Evolutionary conservation across 345 rosid species (phyloP).

Genomic region (Viola odorata): DNA sequence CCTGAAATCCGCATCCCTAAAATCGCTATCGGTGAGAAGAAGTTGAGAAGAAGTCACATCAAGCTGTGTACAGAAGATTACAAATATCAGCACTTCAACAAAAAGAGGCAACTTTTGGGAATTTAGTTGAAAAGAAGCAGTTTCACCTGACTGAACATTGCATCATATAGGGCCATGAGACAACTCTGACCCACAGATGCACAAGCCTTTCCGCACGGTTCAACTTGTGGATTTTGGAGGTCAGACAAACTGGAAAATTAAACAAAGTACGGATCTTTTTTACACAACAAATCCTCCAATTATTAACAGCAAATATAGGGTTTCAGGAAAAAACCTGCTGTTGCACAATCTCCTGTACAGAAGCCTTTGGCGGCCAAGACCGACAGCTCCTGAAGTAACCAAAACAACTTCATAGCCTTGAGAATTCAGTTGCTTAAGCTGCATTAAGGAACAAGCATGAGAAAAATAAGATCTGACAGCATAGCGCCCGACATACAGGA

Average conservation of each 20-base stretch:
- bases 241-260: constrained; percentile 14
- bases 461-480: neutral
- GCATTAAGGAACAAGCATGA: neutral
- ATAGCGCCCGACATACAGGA: no score
- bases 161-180: constrained; percentile 20
- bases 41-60: constrained; percentile 84
- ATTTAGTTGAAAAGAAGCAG: neutral
- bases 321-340: neutral
- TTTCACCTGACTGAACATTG: constrained; percentile 16
- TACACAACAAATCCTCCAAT: neutral
- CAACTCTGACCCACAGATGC: constrained; percentile 21
- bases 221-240: constrained; percentile 19
- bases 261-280: neutral
- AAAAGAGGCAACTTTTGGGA: neutral
- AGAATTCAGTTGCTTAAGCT: neutral
- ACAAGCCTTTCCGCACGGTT: constrained; percentile 17
- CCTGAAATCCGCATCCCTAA: constrained; percentile 67
- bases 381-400: neutral
- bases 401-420: neutral
- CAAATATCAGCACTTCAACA: neutral
- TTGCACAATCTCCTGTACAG: neutral
- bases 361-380: neutral
- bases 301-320: neutral
- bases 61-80: constrained; percentile 43
- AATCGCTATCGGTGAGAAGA: constrained; percentile 76